Evolutionary conservation across 2,329 filamentous ascomycete genomes (phyloP), one percentile per base, ranked within the genome.

Genomic region (Trichophyton schoenleinii): DNA sequence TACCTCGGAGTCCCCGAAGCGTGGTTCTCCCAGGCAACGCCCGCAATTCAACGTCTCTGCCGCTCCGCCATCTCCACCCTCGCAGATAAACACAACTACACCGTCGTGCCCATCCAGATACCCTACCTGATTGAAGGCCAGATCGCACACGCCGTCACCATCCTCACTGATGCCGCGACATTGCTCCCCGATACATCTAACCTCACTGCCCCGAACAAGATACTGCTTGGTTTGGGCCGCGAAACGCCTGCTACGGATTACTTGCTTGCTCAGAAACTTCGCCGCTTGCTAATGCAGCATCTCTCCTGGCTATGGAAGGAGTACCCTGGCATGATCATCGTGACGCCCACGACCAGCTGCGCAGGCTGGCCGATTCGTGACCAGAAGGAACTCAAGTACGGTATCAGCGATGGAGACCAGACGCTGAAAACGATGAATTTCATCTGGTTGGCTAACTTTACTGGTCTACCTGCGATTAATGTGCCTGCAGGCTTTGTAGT

Each of bases 391-490:
- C 66, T 81, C 1, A 64, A 65, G 7, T 72, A 77, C 62, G 89
- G 89, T 3, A 77, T 87, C 66, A 84, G 79, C 48, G 85, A 94
- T 71, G 84, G 80, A 0, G 89, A 92, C 71, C 77, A 74, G 65
- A 83, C 82, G 20, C 74, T 92, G 34, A 77, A 80, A 42, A 86
- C 81, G 68, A 92, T 94, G 88, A 82, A 84, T 71, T 94, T 88
- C 72, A 83, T 87, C 4, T 92, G 87, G 81, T 73, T 92, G 36
- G 86, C 89, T 4, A 95, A 95, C 73, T 83, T 88, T 65, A 82
- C 80, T 0, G 89, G 89, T 0, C 83, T 84, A 34, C 89, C 89
- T 0, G 83, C 87, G 0, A 78, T 91, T 3, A 83, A 79, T 42
- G 82, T 83, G 13, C 88, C 89, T 0, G 82, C 88, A 4, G 89